Evolutionary conservation across 257 asterid species (phyloP).

Genomic region (Striga asiatica): DNA sequence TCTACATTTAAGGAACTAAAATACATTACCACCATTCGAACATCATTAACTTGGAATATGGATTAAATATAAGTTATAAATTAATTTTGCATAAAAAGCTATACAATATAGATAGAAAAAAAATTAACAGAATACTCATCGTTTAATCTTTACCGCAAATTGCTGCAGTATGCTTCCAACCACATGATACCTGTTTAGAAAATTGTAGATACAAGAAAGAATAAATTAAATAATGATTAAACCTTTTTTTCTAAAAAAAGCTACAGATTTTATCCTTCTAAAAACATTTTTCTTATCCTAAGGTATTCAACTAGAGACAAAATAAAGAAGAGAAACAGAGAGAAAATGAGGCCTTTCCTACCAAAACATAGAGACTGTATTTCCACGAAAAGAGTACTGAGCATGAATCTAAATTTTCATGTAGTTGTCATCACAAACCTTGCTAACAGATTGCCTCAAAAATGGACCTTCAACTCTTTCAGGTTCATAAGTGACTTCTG

Average conservation of each 20-base stretch:
- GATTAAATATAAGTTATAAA: background rate
- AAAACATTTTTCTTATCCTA: background rate
- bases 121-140: constrained; percentile 9
- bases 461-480: constrained; percentile 86
- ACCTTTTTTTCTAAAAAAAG: no score
- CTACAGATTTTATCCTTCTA: background rate
- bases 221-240: background rate
- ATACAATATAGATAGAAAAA: background rate
- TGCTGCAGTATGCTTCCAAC: constrained; percentile 99
- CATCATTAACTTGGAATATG: no score
- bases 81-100: background rate
- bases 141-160: constrained; percentile 55
- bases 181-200: constrained; percentile 76
- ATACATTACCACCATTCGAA: background rate
- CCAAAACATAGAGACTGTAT: constrained; percentile 1
- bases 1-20: no score
- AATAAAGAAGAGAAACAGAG: no score
- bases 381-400: background rate
- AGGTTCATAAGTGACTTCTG: constrained; percentile 60
- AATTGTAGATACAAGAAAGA: constrained; percentile 6
- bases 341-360: no score
- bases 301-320: no score
- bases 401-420: background rate
- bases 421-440: constrained; percentile 41
- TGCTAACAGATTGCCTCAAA: constrained; percentile 43